Evolutionary conservation across 2,329 filamentous ascomycete genomes (phyloP), one percentile per base, ranked within the genome.

Genomic region (Alternaria burnsii): DNA sequence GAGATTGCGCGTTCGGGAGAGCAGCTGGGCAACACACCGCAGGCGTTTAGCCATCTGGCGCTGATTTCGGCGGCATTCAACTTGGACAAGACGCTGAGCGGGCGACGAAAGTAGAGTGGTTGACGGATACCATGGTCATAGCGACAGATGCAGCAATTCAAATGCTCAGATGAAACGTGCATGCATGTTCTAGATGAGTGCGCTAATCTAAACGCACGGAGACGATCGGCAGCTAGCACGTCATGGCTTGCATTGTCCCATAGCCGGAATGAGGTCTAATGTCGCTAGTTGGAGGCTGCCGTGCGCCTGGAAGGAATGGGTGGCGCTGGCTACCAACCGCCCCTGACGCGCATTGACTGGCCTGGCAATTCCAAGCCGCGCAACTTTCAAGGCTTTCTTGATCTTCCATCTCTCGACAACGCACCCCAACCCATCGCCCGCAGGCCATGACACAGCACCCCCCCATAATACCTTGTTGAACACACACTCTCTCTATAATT

Each of bases 1-100:
- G 91, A 93, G 79, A 93, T 93, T 69, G 86, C 90, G 5, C 83
- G 89, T 54, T 88, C 86, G 52, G 91, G 91, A 11, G 90, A 93
- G 78, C 91, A 93, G 79, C 82, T 93, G 60, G 91, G 91, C 1
- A 93, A 93, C 72, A 93, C 90, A 16, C 91, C 91, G 0, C 91
- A 93, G 78, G 91, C 91, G 0, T 93, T 93, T 68, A 91, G 88
- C 67, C 90, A 94, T 73, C 78, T 94, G 62, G 89, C 90, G 2
- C 84, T 92, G 71, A 87, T 93, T 70, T 92, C 89, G 73, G 91
- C 91, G 1, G 91, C 90, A 1, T 92, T 93, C 75, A 93, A 93
- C 77, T 77, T 93, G 53, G 88, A 90, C 71, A 85, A 87, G 59
- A 76, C 69, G 1, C 52, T 72, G 56, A 71, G 48, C 32, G 38